phyloP scores from a whole-genome alignment of 2,329 filamentous ascomycete species.

The Phyllosticta citribraziliensis region DNA sequence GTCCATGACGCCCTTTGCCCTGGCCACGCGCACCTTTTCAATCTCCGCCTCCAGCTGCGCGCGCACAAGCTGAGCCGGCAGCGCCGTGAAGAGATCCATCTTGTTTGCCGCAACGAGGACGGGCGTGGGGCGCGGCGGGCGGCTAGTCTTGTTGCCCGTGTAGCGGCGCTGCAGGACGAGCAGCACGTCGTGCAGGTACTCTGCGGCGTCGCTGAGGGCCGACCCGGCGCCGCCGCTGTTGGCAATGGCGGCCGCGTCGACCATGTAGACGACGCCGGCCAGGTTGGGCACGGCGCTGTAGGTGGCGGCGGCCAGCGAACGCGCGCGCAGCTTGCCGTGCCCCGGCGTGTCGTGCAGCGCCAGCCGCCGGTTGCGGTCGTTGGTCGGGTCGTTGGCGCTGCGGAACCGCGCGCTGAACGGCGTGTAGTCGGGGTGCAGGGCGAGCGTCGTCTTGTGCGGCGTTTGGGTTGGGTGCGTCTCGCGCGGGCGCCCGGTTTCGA shows the following conservation, averaged over 20 bases:
- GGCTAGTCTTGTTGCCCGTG: constrained; percentile 45
- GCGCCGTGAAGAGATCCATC: constrained; percentile 85
- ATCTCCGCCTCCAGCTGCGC: constrained; percentile 71
- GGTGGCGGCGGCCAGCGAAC: constrained; percentile 46
- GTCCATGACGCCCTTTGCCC: constrained; percentile 69
- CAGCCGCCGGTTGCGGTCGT: constrained; percentile 51
- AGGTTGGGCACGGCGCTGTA: constrained; percentile 39
- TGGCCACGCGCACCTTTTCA: constrained; percentile 63
- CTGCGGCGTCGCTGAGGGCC: constrained; percentile 60
- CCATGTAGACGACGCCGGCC: constrained; percentile 70
- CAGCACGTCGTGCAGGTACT: constrained; percentile 85
- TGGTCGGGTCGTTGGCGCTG: constrained; percentile 53
- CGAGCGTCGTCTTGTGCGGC: constrained; percentile 46
- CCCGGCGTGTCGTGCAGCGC: constrained; percentile 82
- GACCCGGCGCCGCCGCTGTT: constrained; percentile 21
- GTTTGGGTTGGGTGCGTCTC: constrained; percentile 55
- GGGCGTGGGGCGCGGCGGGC: constrained; percentile 52
- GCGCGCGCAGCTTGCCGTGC: constrained; percentile 74
- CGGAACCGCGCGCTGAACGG: constrained; percentile 54
- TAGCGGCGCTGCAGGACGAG: constrained; percentile 68
- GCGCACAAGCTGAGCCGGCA: constrained; percentile 69
- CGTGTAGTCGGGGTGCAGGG: constrained; percentile 42
- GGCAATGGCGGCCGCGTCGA: constrained; percentile 58
- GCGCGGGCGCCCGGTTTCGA: constrained; percentile 45
- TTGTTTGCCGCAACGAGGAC: constrained; percentile 90